Conservation (phyloP, 352 stramenopile genomes). For the Globisporangium recalcitrans region DNA sequence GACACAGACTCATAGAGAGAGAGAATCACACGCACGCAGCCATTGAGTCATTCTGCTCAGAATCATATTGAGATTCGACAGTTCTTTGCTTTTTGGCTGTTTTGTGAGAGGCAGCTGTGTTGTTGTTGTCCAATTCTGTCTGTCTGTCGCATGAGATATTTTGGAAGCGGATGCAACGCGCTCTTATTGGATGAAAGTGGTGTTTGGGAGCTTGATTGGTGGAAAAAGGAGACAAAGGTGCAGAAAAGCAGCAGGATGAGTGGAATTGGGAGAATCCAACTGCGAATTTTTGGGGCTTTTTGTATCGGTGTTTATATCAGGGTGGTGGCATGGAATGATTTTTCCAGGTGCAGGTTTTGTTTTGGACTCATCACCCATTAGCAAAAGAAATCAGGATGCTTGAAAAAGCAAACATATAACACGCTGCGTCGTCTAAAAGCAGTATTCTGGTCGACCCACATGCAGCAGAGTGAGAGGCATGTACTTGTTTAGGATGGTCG, state of each 20-base stretch:
- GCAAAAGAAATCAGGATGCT: background rate
- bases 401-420: background rate
- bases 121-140: background rate
- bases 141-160: conserved; percentile 8
- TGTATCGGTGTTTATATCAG: background rate
- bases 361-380: background rate
- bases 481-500: background rate
- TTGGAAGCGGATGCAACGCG: background rate
- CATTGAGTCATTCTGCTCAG: background rate
- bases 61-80: background rate
- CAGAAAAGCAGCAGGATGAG: background rate
- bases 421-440: background rate
- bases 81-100: background rate
- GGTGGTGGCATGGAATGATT: background rate
- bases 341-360: background rate
- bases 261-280: background rate
- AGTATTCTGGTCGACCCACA: background rate
- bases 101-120: background rate
- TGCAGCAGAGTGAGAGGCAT: too few relatives aligned
- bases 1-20: background rate
- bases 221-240: background rate
- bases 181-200: background rate
- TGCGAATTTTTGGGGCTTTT: background rate
- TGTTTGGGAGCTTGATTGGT: conserved; percentile 3
- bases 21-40: background rate